Evolutionary conservation across 768 basidiomycete species (phyloP).

Genomic region (Lactifluus rugatus): DNA sequence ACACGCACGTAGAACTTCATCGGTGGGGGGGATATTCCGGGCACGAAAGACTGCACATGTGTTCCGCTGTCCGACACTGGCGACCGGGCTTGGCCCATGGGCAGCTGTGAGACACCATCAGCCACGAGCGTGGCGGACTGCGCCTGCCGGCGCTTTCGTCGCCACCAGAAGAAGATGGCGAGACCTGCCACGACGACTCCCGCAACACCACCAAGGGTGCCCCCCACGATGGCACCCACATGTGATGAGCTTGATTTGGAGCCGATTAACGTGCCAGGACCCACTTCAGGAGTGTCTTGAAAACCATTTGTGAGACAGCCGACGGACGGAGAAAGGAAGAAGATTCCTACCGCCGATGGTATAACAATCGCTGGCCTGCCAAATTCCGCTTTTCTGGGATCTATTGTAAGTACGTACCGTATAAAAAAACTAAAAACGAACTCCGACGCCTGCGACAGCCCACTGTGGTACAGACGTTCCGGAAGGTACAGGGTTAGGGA

Average conservation of each 20-base stretch:
- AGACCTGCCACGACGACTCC: neutral
- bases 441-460: neutral
- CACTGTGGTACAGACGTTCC: conserved; percentile 5
- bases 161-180: neutral
- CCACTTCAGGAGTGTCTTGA: neutral
- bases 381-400: neutral
- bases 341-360: neutral
- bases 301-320: neutral
- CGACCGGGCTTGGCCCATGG: neutral
- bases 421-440: neutral
- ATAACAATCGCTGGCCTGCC: neutral
- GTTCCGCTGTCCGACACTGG: neutral
- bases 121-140: neutral
- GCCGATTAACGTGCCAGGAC: neutral
- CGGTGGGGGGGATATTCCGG: neutral
- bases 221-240: neutral
- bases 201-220: neutral
- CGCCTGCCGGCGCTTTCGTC: neutral
- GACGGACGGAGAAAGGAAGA: neutral
- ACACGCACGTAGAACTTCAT: conserved; percentile 11
- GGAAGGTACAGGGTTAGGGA: neutral
- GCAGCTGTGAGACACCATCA: too few species aligned
- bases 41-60: too few species aligned
- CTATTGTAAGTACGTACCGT: neutral
- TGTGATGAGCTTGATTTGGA: neutral